These are phyloP conservation scores for Harringtonia lauricola DNA, from an alignment of 2,329 filamentous ascomycete genomes.

Conservation along the genomic window DNA sequence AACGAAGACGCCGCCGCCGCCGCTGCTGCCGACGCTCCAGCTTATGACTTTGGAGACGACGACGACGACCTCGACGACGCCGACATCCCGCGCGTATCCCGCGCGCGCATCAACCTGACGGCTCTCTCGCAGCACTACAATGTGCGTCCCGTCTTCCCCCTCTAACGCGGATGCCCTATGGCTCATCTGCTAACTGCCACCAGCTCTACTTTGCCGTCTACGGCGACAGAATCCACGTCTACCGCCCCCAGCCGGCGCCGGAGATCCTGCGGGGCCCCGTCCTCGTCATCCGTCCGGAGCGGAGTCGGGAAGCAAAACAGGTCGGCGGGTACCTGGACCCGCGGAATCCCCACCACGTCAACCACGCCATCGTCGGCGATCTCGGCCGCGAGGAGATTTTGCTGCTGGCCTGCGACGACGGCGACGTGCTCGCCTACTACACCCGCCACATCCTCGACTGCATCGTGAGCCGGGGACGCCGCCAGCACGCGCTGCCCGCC, in stretches of 20 bases:
- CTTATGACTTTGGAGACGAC: background rate
- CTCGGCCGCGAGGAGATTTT: slow-evolving; percentile 61
- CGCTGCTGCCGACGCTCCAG: background rate
- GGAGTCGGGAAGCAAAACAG: slow-evolving; percentile 24
- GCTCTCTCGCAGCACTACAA: slow-evolving; percentile 47
- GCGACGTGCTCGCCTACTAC: slow-evolving; percentile 63
- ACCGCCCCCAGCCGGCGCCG: slow-evolving; percentile 33
- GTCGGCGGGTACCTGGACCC: slow-evolving; percentile 43
- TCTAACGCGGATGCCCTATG: background rate
- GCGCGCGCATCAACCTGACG: slow-evolving; percentile 41
- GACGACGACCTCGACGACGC: background rate
- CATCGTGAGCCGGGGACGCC: slow-evolving; percentile 24
- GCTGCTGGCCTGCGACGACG: slow-evolving; percentile 59
- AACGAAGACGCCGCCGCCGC: too few relatives aligned
- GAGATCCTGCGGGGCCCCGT: slow-evolving; percentile 40
- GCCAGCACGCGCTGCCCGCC: background rate
- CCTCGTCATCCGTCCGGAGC: slow-evolving; percentile 35
- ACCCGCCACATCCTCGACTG: slow-evolving; percentile 39
- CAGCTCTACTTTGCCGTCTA: slow-evolving; percentile 53
- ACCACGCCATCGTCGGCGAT: slow-evolving; percentile 57
- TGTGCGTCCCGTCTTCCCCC: slow-evolving; percentile 17
- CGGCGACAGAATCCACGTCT: slow-evolving; percentile 44
- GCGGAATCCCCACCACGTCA: slow-evolving; percentile 48
- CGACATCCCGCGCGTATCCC: slow-evolving; percentile 17
- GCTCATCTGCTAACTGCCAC: slow-evolving; percentile 1